Base-by-base conservation (phyloP, 2,329 filamentous ascomycete genomes). In the Ascochyta viciae-villosae region DNA sequence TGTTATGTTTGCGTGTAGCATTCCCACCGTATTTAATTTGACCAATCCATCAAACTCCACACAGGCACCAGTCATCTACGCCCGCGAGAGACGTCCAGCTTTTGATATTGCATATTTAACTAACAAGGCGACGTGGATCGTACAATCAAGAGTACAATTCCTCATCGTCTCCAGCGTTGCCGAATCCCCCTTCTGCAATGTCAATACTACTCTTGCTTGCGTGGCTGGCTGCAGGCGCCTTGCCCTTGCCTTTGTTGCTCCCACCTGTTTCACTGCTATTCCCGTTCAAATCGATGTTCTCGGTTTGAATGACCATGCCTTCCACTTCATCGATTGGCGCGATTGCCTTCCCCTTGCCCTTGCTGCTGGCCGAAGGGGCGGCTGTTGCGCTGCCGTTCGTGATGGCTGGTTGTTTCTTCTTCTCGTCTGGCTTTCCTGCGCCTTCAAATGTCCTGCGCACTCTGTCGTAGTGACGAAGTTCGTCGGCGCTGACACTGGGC, bases 401-500 rank as follows among this genome's bases (percentile, higher is more conserved):
- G 10, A 50, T 23, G 6, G 33, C 16, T 3, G 12, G 31, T n/a
- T 54, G 48, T 52, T 78, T 76, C 59, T 80, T 78, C 5, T 66
- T 31, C 29, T 31, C 59, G 34, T 76, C 74, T 69, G 75, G 78
- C 74, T 75, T 82, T 23, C 79, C 78, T 5, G 74, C 77, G 9
- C 89, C 89, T 71, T 99, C 95, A 70, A 99, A 99, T 16, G 87
- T 85, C 16, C 84, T 86, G 35, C 95, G 83, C 6, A 99, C 94
- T 0, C 85, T 81, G 71, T 96, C 91, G 67, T 98, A 99, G 73
- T 99, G 95, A 43, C 89, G 85, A 37, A 99, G 80, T 78, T 99
- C 95, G 60, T 96, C 94, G 10, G 89, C 88, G 70, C 92, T 96
- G 47, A 99, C 95, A 78, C 89, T 93, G 15, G 93, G 93, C n/a